Percentiles rank a stretch among this genome's conserved stretches.
Evolutionary conservation across 2,329 filamentous ascomycete species (phyloP).

Genomic region (Fusarium torreyae): DNA sequence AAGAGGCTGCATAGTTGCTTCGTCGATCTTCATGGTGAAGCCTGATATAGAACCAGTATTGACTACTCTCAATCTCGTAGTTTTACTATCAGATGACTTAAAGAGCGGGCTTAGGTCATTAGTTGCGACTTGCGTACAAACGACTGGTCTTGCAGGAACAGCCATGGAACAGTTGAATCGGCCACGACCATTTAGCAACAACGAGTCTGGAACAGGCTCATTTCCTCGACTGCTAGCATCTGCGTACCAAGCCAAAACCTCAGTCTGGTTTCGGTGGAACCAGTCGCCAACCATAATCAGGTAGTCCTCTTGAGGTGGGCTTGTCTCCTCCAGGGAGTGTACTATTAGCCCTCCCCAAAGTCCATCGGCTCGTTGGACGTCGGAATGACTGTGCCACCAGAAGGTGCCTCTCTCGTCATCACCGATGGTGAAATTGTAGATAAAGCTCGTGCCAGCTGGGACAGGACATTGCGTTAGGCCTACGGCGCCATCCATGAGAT

Average conservation of each 20-base stretch:
- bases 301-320: neutral
- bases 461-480: conserved; percentile 5
- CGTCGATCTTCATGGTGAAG: neutral
- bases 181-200: neutral
- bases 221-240: conserved; percentile 20
- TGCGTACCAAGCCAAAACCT: conserved; percentile 10
- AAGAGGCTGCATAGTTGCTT: neutral
- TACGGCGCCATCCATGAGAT: conserved; percentile 13
- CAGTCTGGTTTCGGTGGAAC: neutral
- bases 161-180: conserved; percentile 16
- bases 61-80: neutral
- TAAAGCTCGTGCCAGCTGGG: accelerated
- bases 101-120: neutral
- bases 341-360: conserved; percentile 8
- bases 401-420: neutral
- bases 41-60: conserved; percentile 13
- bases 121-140: neutral
- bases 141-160: neutral
- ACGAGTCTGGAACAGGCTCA: conserved; percentile 17
- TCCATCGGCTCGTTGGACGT: conserved; percentile 12
- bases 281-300: conserved; percentile 3
- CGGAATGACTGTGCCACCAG: conserved; percentile 19
- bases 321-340: neutral
- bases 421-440: conserved; percentile 1
- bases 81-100: accelerated